Base-by-base conservation (phyloP, 805 yeast species). In the Kuraishia cidri region DNA sequence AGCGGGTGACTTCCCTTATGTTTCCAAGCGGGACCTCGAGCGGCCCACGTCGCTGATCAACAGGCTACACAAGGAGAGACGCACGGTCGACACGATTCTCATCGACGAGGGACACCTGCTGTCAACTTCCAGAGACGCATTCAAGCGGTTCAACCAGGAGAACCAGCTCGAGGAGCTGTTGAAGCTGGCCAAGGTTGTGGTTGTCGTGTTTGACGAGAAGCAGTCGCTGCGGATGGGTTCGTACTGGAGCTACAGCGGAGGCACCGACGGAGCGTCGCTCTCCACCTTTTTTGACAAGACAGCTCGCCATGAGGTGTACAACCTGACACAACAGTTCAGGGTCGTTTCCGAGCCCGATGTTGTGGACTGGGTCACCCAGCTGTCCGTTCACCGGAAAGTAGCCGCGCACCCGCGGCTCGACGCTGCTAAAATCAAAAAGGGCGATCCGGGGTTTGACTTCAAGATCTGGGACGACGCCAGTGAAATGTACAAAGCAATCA, bases 221-320 rank as follows among this genome's bases (percentile, higher is more conserved):
- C 72, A 65, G 40, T 57, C 69, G 3, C 38, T 65, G 11, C 47
- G 72, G 40, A 63, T 63, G 63, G 69, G 67, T 1, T 66, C 66
- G 2, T 65, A 58, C 35, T 65, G 71, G 71, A 38, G 43, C 11
- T 24, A 26, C 19, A 38, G 44, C 6, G 39, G 41, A 1, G 9
- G 14, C 6, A 22, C 26, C 3, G 53, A 62, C 40, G 72, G 70
- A 19, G 58, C 66, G 5, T 53, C 56, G 14, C 40, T 64, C 14
- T 30, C 37, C 1, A 29, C 36, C 2, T 46, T 34, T 22, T 24
- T 48, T 4, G 24, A 23, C 3, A 17, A 24, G 6, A 20, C 44
- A 4, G 21, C 34, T 8, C 12, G 18, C 4, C 29, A 24, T 19
- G 45, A 54, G 12, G 30, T 30, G 3, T 51, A 57, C 36, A 39